Evolutionary conservation across 441 rosid species (phyloP).

Genomic region (Melastoma candidum): DNA sequence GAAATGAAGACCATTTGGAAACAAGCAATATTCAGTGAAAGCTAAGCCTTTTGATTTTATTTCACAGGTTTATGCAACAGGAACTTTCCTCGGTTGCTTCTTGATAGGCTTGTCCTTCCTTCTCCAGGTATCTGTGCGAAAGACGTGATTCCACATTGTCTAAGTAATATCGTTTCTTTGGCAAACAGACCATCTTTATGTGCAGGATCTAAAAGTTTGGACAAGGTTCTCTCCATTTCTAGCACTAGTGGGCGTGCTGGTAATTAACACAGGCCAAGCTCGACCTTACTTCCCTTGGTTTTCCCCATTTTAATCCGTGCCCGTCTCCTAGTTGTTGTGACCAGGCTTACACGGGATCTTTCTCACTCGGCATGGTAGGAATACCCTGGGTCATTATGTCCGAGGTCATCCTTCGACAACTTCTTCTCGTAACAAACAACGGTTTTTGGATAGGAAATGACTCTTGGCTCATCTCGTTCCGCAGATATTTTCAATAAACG

Average conservation of each 20-base stretch:
- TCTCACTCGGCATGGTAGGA: slow-evolving; percentile 49
- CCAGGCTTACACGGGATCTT: slow-evolving; percentile 49
- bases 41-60: no score
- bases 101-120: slow-evolving; percentile 45
- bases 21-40: no score
- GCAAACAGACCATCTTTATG: neutral
- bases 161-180: neutral
- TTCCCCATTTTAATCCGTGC: neutral
- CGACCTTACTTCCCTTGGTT: neutral
- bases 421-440: no score
- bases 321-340: slow-evolving; percentile 2
- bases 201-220: neutral
- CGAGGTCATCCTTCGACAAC: slow-evolving; percentile 25
- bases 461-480: slow-evolving; percentile 8
- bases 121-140: slow-evolving; percentile 29
- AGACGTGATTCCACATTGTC: neutral
- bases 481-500: slow-evolving; percentile 47
- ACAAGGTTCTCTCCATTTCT: slow-evolving; percentile 7
- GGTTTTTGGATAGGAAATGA: neutral
- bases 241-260: slow-evolving; percentile 62
- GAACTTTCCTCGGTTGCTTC: slow-evolving; percentile 63
- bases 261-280: slow-evolving; percentile 14
- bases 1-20: no score
- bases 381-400: slow-evolving; percentile 65
- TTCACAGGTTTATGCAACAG: slow-evolving; percentile 59